Evolutionary conservation across 495 filamentous ascomycete species (phyloP).

Genomic region (Neurospora sp.): DNA sequence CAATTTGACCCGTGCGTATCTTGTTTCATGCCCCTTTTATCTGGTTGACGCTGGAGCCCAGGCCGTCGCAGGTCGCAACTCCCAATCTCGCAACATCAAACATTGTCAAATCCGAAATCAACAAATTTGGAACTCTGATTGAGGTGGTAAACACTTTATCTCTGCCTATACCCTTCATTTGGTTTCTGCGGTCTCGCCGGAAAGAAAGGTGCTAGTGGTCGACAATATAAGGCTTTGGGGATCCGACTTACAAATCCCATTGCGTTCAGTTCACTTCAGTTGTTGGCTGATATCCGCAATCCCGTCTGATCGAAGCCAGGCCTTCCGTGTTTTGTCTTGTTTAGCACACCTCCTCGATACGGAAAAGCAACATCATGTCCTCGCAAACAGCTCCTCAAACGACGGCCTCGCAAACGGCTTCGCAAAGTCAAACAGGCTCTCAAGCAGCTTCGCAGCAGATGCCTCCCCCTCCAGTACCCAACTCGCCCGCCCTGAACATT

Average conservation of each 20-base stretch:
- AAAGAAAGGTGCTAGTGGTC: background rate
- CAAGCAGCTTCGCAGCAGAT: conserved; percentile 20
- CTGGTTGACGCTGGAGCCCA: conserved; percentile 4
- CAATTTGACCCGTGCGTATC: background rate
- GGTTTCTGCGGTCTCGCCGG: background rate
- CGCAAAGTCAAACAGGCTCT: background rate
- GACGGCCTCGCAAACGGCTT: background rate
- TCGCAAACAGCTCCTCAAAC: background rate
- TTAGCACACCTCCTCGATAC: background rate
- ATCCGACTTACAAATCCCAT: background rate
- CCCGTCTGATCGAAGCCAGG: background rate
- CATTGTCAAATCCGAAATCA: background rate
- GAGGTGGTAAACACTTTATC: background rate
- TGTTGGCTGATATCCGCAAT: background rate
- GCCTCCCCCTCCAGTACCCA: conserved; percentile 19
- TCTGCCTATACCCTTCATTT: background rate
- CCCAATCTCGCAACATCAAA: conserved; percentile 5
- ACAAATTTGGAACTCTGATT: background rate
- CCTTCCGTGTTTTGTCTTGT: background rate
- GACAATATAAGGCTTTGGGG: background rate
- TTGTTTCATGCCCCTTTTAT: background rate
- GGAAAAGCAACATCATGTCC: background rate
- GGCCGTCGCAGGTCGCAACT: conserved; percentile 14
- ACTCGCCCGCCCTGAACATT: conserved; percentile 33
- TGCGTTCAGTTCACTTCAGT: background rate